Evolutionary conservation across 805 yeast genomes (phyloP).

Genomic region (Saccharomycopsis capsularis): DNA sequence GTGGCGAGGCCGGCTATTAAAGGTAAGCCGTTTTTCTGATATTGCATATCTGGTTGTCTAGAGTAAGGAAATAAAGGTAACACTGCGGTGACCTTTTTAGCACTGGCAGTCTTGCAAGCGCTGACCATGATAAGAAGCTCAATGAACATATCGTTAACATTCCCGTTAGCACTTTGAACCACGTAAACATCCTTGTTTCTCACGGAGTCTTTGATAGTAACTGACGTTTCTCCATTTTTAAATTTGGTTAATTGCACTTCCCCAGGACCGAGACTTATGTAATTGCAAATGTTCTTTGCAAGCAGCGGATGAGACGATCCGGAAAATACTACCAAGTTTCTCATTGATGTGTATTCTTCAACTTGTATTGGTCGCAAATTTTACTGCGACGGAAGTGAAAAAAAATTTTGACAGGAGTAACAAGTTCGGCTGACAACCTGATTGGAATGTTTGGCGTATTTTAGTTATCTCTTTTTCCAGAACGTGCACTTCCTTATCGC

Average conservation of each 20-base stretch:
- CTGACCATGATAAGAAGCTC: constrained; percentile 77
- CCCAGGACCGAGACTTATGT: constrained; percentile 69
- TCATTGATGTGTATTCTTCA: constrained; percentile 52
- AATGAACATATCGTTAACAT: constrained; percentile 80
- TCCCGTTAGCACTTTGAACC: constrained; percentile 78
- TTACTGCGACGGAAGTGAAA: no score
- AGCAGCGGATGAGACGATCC: constrained; percentile 86
- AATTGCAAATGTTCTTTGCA: constrained; percentile 66
- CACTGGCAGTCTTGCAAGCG: constrained; percentile 92
- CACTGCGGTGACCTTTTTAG: constrained; percentile 82
- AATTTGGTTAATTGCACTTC: constrained; percentile 56
- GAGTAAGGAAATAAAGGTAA: constrained; percentile 93
- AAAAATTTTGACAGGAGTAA: no score
- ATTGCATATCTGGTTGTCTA: constrained; percentile 91
- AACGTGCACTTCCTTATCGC: no score
- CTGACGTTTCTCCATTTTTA: constrained; percentile 92
- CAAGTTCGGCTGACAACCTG: no score
- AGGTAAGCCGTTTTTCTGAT: constrained; percentile 35
- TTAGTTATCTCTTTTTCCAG: no score
- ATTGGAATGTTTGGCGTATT: no score
- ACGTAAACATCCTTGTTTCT: constrained; percentile 95
- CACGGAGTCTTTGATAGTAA: constrained; percentile 79
- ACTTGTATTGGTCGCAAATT: no score
- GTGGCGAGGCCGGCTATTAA: not conserved
- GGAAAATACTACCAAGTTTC: constrained; percentile 81